These are phyloP conservation scores for Posidonia oceanica DNA, from an alignment of 116 monocot genomes.

Conservation along the genomic window DNA sequence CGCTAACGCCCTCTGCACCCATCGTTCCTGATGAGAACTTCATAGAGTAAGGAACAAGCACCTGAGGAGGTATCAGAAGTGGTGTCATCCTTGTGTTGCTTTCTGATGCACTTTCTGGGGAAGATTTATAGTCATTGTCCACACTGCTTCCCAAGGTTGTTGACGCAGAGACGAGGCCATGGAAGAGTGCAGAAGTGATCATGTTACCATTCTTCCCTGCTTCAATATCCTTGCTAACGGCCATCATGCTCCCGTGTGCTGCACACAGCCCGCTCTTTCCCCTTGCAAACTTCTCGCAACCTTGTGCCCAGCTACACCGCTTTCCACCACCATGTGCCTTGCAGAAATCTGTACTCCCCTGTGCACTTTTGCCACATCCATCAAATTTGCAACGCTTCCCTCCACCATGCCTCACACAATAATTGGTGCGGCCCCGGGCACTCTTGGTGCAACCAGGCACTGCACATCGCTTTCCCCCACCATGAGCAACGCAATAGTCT, in stretches of 20 bases:
- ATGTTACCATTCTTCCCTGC: conserved; percentile 5
- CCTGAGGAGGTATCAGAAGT: conserved; percentile 37
- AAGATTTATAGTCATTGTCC: conserved; percentile 15
- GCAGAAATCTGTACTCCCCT: conserved; percentile 96
- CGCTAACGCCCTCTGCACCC: conserved; percentile 11
- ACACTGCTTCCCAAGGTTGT: conserved; percentile 14
- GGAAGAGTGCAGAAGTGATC: conserved; percentile 33
- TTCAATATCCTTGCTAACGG: background rate
- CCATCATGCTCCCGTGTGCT: conserved; percentile 46
- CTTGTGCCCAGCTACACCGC: conserved; percentile 41
- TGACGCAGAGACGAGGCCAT: conserved; percentile 35
- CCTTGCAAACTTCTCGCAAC: conserved; percentile 92
- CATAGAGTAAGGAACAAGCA: conserved; percentile 58
- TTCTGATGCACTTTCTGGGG: conserved; percentile 31
- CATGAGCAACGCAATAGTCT: conserved; percentile 89
- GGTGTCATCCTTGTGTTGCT: conserved; percentile 11
- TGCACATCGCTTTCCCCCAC: conserved; percentile 80
- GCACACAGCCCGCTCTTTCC: conserved; percentile 87
- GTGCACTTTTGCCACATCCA: conserved; percentile 79
- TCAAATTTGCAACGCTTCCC: conserved; percentile 78
- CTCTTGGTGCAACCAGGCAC: conserved; percentile 73
- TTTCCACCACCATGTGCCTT: conserved; percentile 98
- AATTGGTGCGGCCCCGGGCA: conserved; percentile 88
- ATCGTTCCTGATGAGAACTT: conserved; percentile 11
- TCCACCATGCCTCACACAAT: conserved; percentile 89